Conservation (phyloP, 805 yeast species). For the Candida koratica region DNA sequence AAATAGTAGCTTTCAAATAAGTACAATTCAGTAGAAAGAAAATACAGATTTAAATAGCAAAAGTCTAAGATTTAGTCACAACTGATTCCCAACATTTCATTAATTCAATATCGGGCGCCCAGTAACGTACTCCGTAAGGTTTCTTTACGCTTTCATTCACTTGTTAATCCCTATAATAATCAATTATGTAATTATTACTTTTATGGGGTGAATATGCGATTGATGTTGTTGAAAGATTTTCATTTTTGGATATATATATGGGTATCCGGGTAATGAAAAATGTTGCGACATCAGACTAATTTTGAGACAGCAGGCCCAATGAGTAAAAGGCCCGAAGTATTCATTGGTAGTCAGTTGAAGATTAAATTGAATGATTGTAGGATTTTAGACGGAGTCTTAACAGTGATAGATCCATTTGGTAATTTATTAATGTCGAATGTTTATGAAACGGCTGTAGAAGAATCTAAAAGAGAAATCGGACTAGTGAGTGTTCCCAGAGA, state of each 20-base stretch:
- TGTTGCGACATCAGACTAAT: neutral
- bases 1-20: no score
- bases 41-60: no score
- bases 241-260: neutral
- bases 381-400: constrained; percentile 33
- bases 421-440: constrained; percentile 35
- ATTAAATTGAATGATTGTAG: constrained; percentile 29
- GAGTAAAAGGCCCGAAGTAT: constrained; percentile 19
- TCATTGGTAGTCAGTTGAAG: constrained; percentile 30
- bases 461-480: constrained; percentile 40
- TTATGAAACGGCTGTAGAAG: constrained; percentile 28
- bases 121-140: constrained; percentile 43
- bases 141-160: constrained; percentile 36
- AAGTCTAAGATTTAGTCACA: constrained; percentile 32
- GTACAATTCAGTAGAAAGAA: no score
- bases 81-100: constrained; percentile 45
- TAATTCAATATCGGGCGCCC: constrained; percentile 45
- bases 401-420: constrained; percentile 43
- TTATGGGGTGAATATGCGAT: constrained; percentile 35
- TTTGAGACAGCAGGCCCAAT: neutral
- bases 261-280: neutral
- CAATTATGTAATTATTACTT: constrained; percentile 1
- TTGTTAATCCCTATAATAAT: constrained; percentile 17
- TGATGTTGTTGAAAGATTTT: constrained; percentile 25
- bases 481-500: constrained; percentile 50